Conservation (phyloP, 2,329 filamentous ascomycete species). For the Harringtonia aguacate region DNA sequence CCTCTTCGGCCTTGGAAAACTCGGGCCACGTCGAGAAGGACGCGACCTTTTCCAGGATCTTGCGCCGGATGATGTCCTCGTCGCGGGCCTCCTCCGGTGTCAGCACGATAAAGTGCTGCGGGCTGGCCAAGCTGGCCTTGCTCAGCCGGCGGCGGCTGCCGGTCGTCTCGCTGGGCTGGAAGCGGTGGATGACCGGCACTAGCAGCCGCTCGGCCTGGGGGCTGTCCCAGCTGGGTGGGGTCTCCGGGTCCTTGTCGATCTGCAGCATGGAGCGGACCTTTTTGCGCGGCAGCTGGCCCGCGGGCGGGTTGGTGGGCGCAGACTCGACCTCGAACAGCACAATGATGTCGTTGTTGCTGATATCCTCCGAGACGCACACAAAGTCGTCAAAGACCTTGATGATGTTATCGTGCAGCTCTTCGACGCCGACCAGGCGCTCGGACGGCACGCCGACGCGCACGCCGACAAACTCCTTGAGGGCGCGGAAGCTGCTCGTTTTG, state of each 20-base stretch:
- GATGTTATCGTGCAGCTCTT: slow-evolving; percentile 75
- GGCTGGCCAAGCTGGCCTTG: slow-evolving; percentile 16
- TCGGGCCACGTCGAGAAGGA: slow-evolving; percentile 64
- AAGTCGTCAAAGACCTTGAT: slow-evolving; percentile 76
- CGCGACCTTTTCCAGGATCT: slow-evolving; percentile 65
- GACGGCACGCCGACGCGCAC: slow-evolving; percentile 52
- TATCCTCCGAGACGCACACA: slow-evolving; percentile 58
- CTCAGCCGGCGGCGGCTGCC: slow-evolving; percentile 5
- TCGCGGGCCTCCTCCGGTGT: slow-evolving; percentile 57
- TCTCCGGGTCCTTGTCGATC: slow-evolving; percentile 34
- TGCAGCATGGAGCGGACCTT: slow-evolving; percentile 40
- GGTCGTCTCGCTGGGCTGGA: slow-evolving; percentile 19
- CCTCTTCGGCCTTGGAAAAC: slow-evolving; percentile 46
- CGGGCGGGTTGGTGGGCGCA: slow-evolving; percentile 66
- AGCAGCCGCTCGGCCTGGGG: slow-evolving; percentile 54
- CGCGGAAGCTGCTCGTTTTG: slow-evolving; percentile 59
- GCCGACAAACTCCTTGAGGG: slow-evolving; percentile 61
- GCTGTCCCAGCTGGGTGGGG: slow-evolving; percentile 45
- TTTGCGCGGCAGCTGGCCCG: slow-evolving; percentile 34
- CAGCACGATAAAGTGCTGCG: slow-evolving; percentile 64
- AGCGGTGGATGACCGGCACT: slow-evolving; percentile 61
- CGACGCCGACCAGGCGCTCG: slow-evolving; percentile 63
- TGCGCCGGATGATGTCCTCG: slow-evolving; percentile 65
- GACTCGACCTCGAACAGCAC: slow-evolving; percentile 69
- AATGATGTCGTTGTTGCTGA: slow-evolving; percentile 53